These are phyloP conservation scores for Athelia sp. DNA, from an alignment of 1,284 basidiomycete genomes.

Conservation along the genomic window DNA sequence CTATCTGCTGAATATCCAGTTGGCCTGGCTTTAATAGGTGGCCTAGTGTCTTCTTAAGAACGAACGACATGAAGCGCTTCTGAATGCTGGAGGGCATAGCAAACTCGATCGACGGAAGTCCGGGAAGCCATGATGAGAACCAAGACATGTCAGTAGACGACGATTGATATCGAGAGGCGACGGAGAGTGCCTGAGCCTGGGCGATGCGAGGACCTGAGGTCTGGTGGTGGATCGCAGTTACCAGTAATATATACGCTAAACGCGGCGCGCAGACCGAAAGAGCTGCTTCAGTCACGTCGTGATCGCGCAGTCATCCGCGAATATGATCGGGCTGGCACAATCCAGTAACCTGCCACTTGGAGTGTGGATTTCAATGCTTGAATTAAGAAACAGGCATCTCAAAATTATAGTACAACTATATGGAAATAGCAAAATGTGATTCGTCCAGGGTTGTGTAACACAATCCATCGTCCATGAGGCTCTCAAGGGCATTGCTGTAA, in stretches of 20 bases:
- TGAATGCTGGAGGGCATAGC: conserved; percentile 82
- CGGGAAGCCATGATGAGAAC: conserved; percentile 54
- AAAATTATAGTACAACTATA: not conserved
- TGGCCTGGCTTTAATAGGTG: conserved; percentile 86
- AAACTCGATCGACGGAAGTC: conserved; percentile 46
- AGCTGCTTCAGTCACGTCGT: no score
- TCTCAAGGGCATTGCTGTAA: conserved; percentile 41
- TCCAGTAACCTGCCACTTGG: no score
- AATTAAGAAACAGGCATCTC: not conserved
- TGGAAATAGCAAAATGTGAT: conserved; percentile 5
- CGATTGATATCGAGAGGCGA: no score
- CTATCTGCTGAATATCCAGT: conserved; percentile 82
- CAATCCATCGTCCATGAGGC: conserved; percentile 37
- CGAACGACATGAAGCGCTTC: conserved; percentile 84
- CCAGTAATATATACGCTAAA: no score
- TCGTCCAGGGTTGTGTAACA: conserved; percentile 40
- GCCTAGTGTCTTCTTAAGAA: conserved; percentile 80
- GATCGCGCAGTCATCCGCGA: no score
- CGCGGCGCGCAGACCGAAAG: no score
- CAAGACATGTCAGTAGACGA: conserved; percentile 20
- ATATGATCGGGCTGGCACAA: no score
- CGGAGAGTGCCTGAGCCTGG: no score
- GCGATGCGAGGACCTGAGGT: no score
- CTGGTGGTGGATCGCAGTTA: no score
- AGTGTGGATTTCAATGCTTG: not conserved